Evolutionary conservation across 306 rosid species (phyloP), one percentile per base, ranked within the genome.

Genomic region (Fragaria vesca): DNA sequence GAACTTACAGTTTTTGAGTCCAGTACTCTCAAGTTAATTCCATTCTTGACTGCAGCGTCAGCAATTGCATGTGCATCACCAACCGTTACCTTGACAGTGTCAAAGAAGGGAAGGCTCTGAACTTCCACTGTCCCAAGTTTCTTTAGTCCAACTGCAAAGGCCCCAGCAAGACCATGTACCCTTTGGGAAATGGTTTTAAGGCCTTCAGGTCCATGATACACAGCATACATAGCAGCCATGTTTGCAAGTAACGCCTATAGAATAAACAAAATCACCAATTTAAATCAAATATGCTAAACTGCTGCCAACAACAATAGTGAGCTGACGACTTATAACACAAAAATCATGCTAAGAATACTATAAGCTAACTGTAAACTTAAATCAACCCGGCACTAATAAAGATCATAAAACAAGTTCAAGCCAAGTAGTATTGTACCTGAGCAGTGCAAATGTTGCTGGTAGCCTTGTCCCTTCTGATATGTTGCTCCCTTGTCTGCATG

Each of bases 171-270:
- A 82, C 98, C 98, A 82, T 96, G 99, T 81, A 86, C 96, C 74
- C 99, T 86, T 62, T 90, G 87, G 7, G 89, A 92, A 28, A 96
- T 96, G 76, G 83, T 72, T 76, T 96, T 93, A 79, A 96, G 97
- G 74, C 99, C 99, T 83, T 86, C 93, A 17, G 99, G 98, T 84
- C 99, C 99, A 75, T 96, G 99, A 82, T 96, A 96, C 63, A 96
- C 98, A 30, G 99, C 99, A 79, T 80, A 96, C 99, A 96, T 91
- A 72, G 99, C 98, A 83, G 99, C 94, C 99, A 96, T 96, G 89
- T 96, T 96, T 77, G 99, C 99, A 81, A 96, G 98, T 71, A 96
- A 83, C 18, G 99, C 99, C 99, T 96, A 75, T 20, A 78, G 16
- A 84, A 30, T 78, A 84, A 10, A 18, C 42, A 80, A 38, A 26